Percentiles rank a stretch among this genome's conserved stretches.
Evolutionary conservation across 192 early-diverging fungal genomes (phyloP).

Genomic region (Coemansia sp.): DNA sequence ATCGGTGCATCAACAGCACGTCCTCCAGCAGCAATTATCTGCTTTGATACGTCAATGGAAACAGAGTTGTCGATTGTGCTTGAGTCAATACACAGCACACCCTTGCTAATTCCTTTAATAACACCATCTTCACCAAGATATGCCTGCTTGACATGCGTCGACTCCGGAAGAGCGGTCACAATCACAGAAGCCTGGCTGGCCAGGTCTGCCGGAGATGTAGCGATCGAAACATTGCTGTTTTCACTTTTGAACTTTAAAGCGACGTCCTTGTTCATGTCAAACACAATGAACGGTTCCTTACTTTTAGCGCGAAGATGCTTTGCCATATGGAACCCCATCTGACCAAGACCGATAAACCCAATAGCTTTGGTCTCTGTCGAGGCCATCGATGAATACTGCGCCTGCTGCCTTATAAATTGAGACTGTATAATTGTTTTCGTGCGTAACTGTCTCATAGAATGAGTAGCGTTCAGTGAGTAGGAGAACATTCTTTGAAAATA

Average conservation of each 20-base stretch:
- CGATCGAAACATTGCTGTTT: constrained; percentile 51
- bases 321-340: constrained; percentile 94
- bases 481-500: too few relatives aligned
- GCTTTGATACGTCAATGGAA: constrained; percentile 65
- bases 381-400: not conserved
- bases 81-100: constrained; percentile 76
- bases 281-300: constrained; percentile 61
- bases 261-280: constrained; percentile 64
- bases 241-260: constrained; percentile 57
- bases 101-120: constrained; percentile 49
- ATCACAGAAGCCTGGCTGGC: constrained; percentile 70
- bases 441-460: not conserved
- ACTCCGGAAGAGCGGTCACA: constrained; percentile 90
- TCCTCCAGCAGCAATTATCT: constrained; percentile 60
- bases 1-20: constrained; percentile 89
- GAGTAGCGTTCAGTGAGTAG: not conserved
- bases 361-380: not conserved
- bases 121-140: constrained; percentile 77
- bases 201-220: constrained; percentile 66
- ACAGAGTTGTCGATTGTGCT: constrained; percentile 89
- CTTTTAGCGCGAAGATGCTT: constrained; percentile 69
- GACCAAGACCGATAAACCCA: constrained; percentile 79
- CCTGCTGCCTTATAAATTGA: not conserved
- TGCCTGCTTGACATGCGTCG: constrained; percentile 73
- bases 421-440: too few relatives aligned